These are phyloP conservation scores for Metschnikowia lochheadii DNA, from an alignment of 805 yeast genomes.

Conservation along the genomic window DNA sequence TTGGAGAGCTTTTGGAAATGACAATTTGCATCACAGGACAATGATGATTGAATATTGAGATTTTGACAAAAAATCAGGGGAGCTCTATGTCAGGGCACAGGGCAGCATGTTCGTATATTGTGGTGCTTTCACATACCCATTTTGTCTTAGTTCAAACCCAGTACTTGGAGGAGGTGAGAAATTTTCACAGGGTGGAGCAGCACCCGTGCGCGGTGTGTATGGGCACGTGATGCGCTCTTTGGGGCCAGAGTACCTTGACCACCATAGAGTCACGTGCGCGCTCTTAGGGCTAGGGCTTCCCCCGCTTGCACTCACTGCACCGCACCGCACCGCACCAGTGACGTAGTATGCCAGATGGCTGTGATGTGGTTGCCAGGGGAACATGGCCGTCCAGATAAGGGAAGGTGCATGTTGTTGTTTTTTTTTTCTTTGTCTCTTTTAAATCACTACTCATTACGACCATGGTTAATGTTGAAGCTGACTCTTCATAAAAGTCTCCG, in stretches of 20 bases:
- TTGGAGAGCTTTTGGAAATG: not conserved
- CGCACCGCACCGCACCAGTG: not conserved
- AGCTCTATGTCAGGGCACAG: not conserved
- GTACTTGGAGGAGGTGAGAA: slow-evolving; percentile 13
- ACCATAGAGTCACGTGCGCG: slow-evolving; percentile 11
- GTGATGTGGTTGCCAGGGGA: no score
- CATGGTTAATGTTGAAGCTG: not conserved
- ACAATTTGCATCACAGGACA: not conserved
- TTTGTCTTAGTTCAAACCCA: slow-evolving; percentile 14
- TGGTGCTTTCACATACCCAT: slow-evolving; percentile 18
- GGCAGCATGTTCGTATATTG: not conserved
- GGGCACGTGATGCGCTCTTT: slow-evolving; percentile 10
- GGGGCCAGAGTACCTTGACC: not conserved
- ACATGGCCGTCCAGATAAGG: not conserved
- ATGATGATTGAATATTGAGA: no score
- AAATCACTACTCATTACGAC: not conserved
- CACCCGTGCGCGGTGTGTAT: slow-evolving; percentile 6
- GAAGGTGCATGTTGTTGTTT: not conserved
- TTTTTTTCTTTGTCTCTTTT: no score
- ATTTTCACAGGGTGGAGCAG: slow-evolving; percentile 14
- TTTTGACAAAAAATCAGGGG: not conserved
- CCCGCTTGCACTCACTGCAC: not conserved
- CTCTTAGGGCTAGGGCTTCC: slow-evolving; percentile 16
- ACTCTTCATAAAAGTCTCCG: not conserved
- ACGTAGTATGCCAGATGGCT: not conserved